A percentile compares a stretch with the other conserved stretches of the same genome.
phyloP scores from a whole-genome alignment of 2,329 filamentous ascomycete species.

The Pseudogymnoascus sp. region DNA sequence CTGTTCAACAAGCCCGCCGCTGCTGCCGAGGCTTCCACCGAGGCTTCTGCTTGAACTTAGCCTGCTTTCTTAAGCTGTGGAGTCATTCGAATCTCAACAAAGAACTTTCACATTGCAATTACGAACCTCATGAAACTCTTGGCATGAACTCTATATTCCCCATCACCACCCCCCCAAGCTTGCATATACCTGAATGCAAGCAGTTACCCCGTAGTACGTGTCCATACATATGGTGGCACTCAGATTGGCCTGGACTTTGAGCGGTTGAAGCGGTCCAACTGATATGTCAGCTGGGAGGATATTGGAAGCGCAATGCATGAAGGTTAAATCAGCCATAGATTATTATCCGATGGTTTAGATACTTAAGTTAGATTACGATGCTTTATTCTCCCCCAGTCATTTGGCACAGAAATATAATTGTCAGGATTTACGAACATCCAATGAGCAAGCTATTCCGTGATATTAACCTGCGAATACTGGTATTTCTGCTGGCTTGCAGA shows the following conservation, averaged over 20 bases:
- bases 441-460: neutral
- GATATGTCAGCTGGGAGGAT: constrained; percentile 4
- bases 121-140: constrained; percentile 12
- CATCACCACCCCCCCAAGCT: neutral
- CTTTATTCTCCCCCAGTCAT: constrained; percentile 5
- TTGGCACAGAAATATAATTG: constrained; percentile 6
- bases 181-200: neutral
- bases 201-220: constrained; percentile 4
- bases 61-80: constrained; percentile 1
- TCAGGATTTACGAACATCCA: neutral
- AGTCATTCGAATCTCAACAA: constrained; percentile 3
- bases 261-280: neutral
- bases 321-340: constrained; percentile 7
- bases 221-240: constrained; percentile 3
- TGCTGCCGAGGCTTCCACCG: constrained; percentile 14
- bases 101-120: constrained; percentile 9
- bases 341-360: constrained; percentile 7
- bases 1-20: constrained; percentile 54
- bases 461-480: neutral
- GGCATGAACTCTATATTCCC: constrained; percentile 5
- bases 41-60: constrained; percentile 1
- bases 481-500: no score
- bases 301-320: constrained; percentile 7
- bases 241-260: constrained; percentile 6
- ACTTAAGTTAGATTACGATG: constrained; percentile 8